Base-by-base conservation (phyloP, 148 eudicot species). In the Fagopyrum homotropicum region DNA sequence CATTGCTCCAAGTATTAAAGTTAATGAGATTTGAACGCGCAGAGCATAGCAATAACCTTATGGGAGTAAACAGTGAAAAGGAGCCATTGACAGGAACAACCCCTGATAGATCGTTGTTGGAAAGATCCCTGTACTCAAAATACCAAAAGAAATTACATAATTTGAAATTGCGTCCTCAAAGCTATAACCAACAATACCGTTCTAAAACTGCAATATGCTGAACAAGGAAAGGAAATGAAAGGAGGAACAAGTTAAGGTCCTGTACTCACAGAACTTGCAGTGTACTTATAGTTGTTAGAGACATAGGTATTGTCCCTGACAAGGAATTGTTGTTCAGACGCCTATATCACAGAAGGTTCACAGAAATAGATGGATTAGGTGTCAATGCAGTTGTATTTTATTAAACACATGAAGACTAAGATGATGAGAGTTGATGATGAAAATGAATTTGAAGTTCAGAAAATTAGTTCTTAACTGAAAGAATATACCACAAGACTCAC, bases 61-160 rank as follows among this genome's bases (percentile, higher is more conserved):
- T 83, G 73, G 83, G 86, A 55, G 86, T 84, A 59, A 87, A 85
- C 16, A 83, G 70, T 59, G 86, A 84, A 76, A 87, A 87, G 26
- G 90, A 87, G 72, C 90, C 90, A 73, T 82, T 87, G 59, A 79
- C 83, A 40, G 90, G 90, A 75, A 87, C 84, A 69, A 61, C 45
- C 79, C 90, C 90, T 71, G 90, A 57, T 60, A 87, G 81, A 4
- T 47, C 77, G 63, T 87, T 87, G 59, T 76, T 77, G 77, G 90
- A 87, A 19, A 87, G 64, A 82, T 83, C 87, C 71, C 87, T 82
- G 81, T 45, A 72, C n/a, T 48, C 79, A 76, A 77, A 17, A 72
- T 14, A 52, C 46, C 49, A 30, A 66, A 26, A 68, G 30, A 16
- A 66, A 46, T 46, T 47, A 47, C 73, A 45, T 46, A 49, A 6